phyloP scores from a whole-genome alignment of 257 asterid species.

The Solanum virginianum region DNA sequence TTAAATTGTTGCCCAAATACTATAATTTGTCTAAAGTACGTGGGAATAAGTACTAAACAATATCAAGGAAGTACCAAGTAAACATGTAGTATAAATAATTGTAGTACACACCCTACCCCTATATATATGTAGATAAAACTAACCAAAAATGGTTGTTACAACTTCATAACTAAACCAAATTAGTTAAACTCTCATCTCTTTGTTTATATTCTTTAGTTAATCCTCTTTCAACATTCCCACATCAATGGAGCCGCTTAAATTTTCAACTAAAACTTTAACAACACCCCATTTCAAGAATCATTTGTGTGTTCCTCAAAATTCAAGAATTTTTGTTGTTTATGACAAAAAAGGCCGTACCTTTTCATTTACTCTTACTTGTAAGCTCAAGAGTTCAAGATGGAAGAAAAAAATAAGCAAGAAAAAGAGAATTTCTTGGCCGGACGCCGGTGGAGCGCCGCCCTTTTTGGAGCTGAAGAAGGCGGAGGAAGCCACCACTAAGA shows the following conservation, averaged over 20 bases:
- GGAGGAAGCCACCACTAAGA: conserved; percentile 15
- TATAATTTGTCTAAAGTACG: not conserved
- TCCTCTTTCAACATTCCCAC: not conserved
- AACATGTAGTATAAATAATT: not conserved
- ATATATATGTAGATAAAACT: not conserved
- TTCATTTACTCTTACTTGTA: conserved; percentile 20
- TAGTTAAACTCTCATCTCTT: not conserved
- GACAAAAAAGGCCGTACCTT: conserved; percentile 7
- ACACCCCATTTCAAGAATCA: not conserved
- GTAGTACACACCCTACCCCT: not conserved
- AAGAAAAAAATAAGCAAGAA: conserved; percentile 5
- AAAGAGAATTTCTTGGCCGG: conserved; percentile 45
- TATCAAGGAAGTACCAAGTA: not conserved
- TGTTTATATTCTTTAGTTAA: too few species aligned
- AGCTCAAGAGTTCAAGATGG: conserved; percentile 35
- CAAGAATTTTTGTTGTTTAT: conserved; percentile 7
- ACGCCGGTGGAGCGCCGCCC: conserved; percentile 49
- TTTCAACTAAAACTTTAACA: not conserved
- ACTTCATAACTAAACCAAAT: not conserved
- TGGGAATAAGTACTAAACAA: not conserved
- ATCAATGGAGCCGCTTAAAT: conserved; percentile 12
- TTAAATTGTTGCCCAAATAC: not conserved
- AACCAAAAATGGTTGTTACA: not conserved
- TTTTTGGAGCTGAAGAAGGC: conserved; percentile 24
- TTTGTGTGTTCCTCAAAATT: conserved; percentile 1